Conservation (phyloP, 2,329 filamentous ascomycete species). For the Beauveria caledonica region DNA sequence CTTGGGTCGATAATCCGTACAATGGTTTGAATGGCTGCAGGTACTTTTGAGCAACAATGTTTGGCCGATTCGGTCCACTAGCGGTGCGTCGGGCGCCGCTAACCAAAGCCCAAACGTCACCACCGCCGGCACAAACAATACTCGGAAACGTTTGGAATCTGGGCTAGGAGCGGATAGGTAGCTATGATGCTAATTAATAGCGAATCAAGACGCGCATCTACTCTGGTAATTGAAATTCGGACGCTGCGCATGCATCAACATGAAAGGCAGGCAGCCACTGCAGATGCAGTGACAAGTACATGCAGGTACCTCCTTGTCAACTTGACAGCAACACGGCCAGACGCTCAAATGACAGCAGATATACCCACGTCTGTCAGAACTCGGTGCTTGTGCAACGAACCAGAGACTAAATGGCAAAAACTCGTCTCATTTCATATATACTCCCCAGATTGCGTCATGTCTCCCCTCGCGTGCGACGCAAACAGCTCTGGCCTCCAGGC, state of each 20-base stretch:
- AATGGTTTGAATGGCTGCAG: too few relatives aligned
- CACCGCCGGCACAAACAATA: too few relatives aligned
- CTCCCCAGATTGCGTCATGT: not conserved
- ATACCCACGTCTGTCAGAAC: not conserved
- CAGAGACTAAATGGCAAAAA: not conserved
- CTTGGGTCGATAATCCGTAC: too few relatives aligned
- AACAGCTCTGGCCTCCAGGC: not conserved
- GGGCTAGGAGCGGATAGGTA: too few relatives aligned
- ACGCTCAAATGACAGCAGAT: too few relatives aligned
- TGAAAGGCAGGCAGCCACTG: not conserved
- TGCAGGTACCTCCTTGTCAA: too few relatives aligned
- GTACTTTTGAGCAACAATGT: too few relatives aligned
- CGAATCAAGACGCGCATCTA: too few relatives aligned
- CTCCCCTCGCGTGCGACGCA: not conserved
- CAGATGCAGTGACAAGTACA: not conserved
- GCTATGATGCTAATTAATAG: too few relatives aligned
- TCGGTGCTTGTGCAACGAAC: not conserved
- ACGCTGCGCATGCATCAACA: not conserved
- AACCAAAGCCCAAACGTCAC: not conserved
- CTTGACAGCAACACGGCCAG: too few relatives aligned
- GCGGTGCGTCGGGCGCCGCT: not conserved
- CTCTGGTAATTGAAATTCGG: not conserved
- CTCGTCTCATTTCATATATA: not conserved
- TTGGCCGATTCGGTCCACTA: not conserved
- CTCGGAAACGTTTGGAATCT: too few relatives aligned